Percentiles rank a stretch among this genome's conserved stretches.
These are phyloP conservation scores for Musa balbisiana DNA, from an alignment of 202 grass and related monocot genomes.

Conservation along the genomic window DNA sequence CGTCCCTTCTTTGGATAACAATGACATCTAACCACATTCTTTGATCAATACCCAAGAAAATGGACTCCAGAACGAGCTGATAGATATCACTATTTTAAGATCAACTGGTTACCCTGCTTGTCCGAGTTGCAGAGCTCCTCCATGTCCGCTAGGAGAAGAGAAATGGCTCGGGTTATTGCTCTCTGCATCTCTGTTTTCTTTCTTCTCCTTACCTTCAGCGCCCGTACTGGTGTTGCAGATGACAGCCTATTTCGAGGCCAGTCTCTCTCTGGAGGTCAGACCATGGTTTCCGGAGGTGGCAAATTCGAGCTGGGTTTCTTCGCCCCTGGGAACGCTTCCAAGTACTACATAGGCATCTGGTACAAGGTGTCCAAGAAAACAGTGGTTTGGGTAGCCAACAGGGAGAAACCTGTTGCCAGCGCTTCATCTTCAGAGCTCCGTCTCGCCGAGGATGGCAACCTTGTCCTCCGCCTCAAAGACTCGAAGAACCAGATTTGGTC, in stretches of 20 bases:
- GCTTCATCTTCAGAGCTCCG: background rate
- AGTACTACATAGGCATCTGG: slow-evolving; percentile 37
- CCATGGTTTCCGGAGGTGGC: slow-evolving; percentile 32
- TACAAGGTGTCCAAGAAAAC: slow-evolving; percentile 15
- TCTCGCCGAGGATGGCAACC: slow-evolving; percentile 25
- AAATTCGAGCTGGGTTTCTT: slow-evolving; percentile 49
- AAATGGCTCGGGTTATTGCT: background rate
- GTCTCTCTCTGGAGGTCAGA: slow-evolving; percentile 12
- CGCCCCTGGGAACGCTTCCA: background rate
- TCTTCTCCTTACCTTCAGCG: background rate
- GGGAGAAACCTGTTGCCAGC: slow-evolving; percentile 13
- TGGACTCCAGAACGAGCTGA: too few relatives aligned
- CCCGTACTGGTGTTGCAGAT: background rate
- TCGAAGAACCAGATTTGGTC: slow-evolving; percentile 20
- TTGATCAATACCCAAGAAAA: too few relatives aligned
- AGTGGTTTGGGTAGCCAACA: slow-evolving; percentile 38
- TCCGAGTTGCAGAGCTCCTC: too few relatives aligned
- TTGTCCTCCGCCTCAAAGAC: slow-evolving; percentile 23
- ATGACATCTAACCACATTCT: too few relatives aligned
- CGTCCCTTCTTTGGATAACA: too few relatives aligned
- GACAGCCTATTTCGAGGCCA: slow-evolving; percentile 18
- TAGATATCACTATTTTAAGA: too few relatives aligned
- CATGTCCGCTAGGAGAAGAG: too few relatives aligned
- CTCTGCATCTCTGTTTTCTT: background rate
- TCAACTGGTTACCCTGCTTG: too few relatives aligned